Base-by-base conservation (phyloP, 257 asterid genomes). In the Hygrophila difformis region DNA sequence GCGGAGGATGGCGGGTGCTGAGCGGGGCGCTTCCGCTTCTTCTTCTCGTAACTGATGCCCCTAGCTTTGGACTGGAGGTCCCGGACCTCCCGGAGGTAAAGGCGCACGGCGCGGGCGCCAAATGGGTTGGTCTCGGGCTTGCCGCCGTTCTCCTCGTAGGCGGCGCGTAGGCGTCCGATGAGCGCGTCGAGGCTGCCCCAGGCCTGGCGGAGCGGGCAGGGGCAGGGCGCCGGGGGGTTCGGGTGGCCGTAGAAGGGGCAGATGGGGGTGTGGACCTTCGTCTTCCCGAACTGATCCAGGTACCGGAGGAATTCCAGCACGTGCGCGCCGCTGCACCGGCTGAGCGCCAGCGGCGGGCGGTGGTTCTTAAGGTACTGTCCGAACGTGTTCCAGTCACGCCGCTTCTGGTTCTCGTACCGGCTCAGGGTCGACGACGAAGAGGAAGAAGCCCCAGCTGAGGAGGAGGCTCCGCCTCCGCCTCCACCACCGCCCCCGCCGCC, bases 121-220 rank as follows among this genome's bases (percentile, higher is more conserved):
- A 87, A 84, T 1, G 97, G 97, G 66, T 84, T 87, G 0, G 78
- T 74, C 59, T 87, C 97, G 5, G 92, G 92, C 44, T 74, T 78
- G 12, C 95, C 95, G 33, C 95, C 97, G 60, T 87, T 84, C 36
- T 87, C 97, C 64, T 87, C 97, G 58, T 73, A 84, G 18, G 94
- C 97, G 37, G 94, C 97, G 33, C 94, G 71, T 2, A 87, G 79
- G 9, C 96, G 65, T 9, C 96, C 97, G 24, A 87, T 71, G 47
- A 87, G 84, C 0, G 96, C 94, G 53, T 87, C 97, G 24, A 83
- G 91, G 73, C 94, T 87, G 31, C 96, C 94, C 96, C 96, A 87
- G 1, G 96, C 96, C 67, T 87, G 94, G 7, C 87, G 79, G 33
- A 87, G 87, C 2, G 94, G 94, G 73, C 97, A 87, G 38, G 97